Base-by-base conservation (phyloP, 345 rosid genomes). In the Brassica incana region DNA sequence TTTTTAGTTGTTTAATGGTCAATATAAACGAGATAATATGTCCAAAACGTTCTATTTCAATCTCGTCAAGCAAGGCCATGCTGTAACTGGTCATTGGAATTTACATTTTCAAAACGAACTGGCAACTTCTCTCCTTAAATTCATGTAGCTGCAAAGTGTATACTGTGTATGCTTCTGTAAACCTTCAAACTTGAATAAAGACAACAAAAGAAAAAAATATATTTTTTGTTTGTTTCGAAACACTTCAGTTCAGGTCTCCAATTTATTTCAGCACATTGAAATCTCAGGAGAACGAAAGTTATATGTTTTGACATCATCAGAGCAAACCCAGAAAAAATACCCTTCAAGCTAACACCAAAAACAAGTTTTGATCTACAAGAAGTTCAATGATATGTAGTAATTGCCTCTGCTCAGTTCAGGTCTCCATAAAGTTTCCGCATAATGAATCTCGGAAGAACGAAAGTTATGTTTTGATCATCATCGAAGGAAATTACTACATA, bases 241-340 rank as follows among this genome's bases (percentile, higher is more conserved):
- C 67, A 65, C 82, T 72, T 78, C 82, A 78, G 77, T 78, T 78
- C 82, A 78, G 82, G 82, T 78, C 82, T 72, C 82, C 77, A 78
- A 38, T 5, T 18, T 52, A 40, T 66, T 65, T 78, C 82, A 66
- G 54, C 82, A 78, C 52, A 65, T 29, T 43, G 20, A 18, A 78
- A 66, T 58, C 68, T 78, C 77, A 67, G 82, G 63, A 72, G 82
- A 78, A 78, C 77, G 82, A 78, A 78, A 78, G 82, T 78, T 43
- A 0, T 10, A 56, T 36, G 64, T 77, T 72, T 78, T 72, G 1
- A 72, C 82, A 78, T 78, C 77, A 78, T 43, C 16, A 73, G 78
- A 73, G 78, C 5, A 27, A 0, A 43, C 29, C 12, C 27, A 67
- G 5, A 70, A 62, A 45, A 36, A 0, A 0, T 36, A 69, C 62